Conservation (phyloP, 1,284 basidiomycete genomes). For the Spongispora temasekensis region DNA sequence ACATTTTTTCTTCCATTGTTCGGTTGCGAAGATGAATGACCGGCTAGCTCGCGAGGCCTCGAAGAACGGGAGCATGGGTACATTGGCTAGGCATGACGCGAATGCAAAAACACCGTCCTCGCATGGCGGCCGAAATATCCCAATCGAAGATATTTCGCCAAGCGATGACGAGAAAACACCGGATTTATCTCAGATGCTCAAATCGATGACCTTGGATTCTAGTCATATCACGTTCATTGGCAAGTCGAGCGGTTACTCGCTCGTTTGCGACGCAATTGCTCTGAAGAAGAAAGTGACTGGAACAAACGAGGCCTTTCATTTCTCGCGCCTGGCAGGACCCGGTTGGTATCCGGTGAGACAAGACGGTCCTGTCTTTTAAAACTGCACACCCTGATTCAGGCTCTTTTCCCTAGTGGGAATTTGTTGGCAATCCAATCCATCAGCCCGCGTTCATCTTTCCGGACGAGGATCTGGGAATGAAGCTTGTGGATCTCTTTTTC, state of each 20-base stretch:
- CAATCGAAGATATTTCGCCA: conserved; percentile 28
- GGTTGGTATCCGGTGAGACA: conserved; percentile 44
- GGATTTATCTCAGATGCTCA: conserved; percentile 25
- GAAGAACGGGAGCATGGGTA: conserved; percentile 35
- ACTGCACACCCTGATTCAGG: background rate
- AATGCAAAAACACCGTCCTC: conserved; percentile 7
- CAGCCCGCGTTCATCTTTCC: conserved; percentile 50
- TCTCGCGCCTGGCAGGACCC: conserved; percentile 27
- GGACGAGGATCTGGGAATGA: conserved; percentile 57
- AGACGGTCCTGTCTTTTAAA: background rate
- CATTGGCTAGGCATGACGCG: conserved; percentile 13
- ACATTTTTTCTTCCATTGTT: too few relatives aligned
- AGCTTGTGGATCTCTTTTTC: conserved; percentile 74
- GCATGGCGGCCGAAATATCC: conserved; percentile 2
- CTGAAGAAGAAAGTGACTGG: conserved; percentile 62
- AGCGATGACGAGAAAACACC: conserved; percentile 39
- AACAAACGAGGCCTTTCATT: conserved; percentile 1
- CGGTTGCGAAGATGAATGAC: background rate
- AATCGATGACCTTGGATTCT: conserved; percentile 29
- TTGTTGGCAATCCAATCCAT: conserved; percentile 15
- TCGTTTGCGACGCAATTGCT: conserved; percentile 65
- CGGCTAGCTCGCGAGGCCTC: conserved; percentile 36
- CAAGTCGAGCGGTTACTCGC: conserved; percentile 67
- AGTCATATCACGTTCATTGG: conserved; percentile 58
- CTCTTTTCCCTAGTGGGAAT: conserved; percentile 44